phyloP scores from a whole-genome alignment of 257 asterid species.

The Gynochthodes officinalis region DNA sequence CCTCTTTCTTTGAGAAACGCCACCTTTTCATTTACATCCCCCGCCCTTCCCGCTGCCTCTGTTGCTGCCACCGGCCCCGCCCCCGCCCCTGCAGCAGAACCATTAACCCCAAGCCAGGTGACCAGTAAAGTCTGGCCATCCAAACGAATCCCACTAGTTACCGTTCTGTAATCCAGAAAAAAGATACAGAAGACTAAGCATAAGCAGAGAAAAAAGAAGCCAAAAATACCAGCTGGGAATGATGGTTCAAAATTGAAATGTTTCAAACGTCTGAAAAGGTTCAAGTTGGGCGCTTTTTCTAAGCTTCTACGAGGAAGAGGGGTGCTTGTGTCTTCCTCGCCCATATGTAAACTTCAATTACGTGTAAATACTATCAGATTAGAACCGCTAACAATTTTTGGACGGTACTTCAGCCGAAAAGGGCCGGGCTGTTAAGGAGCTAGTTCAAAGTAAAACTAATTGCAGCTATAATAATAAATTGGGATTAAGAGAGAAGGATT shows the following conservation, averaged over 20 bases:
- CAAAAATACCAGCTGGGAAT: conserved; percentile 42
- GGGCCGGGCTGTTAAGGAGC: too few species aligned
- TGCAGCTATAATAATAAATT: too few species aligned
- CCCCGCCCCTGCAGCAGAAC: conserved; percentile 9
- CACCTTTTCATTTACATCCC: conserved; percentile 22
- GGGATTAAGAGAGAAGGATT: too few species aligned
- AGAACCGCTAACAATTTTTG: too few species aligned
- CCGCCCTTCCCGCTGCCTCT: background rate
- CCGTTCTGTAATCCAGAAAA: conserved; percentile 56
- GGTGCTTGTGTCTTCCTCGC: background rate
- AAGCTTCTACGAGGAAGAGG: conserved; percentile 4
- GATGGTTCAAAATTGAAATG: conserved; percentile 35
- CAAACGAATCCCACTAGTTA: conserved; percentile 26
- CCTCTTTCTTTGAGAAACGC: conserved; percentile 56
- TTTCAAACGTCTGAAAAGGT: conserved; percentile 49
- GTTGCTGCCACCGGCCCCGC: background rate
- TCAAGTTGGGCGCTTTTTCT: conserved; percentile 29
- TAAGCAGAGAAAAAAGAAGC: conserved; percentile 54
- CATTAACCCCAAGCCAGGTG: conserved; percentile 41
- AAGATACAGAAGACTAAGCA: conserved; percentile 46
- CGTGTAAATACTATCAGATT: background rate
- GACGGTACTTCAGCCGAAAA: too few species aligned
- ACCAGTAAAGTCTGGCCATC: conserved; percentile 33
- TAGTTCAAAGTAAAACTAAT: too few species aligned
- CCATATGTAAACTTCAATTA: conserved; percentile 1